phyloP scores from a whole-genome alignment of 2,329 filamentous ascomycete genomes.

The Apiospora hydei region DNA sequence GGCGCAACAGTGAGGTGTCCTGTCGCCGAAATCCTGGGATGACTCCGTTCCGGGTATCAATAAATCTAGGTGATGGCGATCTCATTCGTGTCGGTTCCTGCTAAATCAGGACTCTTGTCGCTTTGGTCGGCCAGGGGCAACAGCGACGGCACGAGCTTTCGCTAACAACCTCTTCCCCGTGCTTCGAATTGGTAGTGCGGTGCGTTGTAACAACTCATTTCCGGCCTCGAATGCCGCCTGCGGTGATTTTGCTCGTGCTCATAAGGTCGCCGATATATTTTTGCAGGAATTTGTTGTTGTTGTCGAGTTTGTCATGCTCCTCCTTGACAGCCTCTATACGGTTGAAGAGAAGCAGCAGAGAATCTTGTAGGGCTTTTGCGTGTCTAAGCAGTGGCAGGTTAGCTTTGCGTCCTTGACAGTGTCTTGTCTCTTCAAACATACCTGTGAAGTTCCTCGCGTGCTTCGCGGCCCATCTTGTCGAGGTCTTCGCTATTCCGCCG shows the following conservation, averaged over 20 bases:
- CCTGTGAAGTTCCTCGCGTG: conserved; percentile 70
- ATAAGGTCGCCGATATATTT: conserved; percentile 98
- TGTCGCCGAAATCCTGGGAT: neutral
- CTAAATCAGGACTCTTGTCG: neutral
- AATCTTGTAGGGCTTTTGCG: conserved; percentile 87
- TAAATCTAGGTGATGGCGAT: neutral
- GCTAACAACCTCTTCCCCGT: neutral
- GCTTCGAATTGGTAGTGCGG: neutral
- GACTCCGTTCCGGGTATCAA: conserved; percentile 8
- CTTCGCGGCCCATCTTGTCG: conserved; percentile 84
- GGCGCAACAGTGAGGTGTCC: conserved; percentile 10
- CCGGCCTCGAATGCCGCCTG: conserved; percentile 59
- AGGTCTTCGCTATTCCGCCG: conserved; percentile 89
- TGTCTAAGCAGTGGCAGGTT: conserved; percentile 63
- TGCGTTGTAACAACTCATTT: conserved; percentile 53
- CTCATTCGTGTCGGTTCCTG: conserved; percentile 3
- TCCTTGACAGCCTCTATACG: conserved; percentile 93
- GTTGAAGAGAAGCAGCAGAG: conserved; percentile 87
- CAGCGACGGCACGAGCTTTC: neutral
- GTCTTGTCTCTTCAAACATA: conserved; percentile 41
- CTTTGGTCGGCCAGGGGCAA: neutral
- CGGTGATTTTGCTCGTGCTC: conserved; percentile 79
- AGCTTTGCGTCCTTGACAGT: neutral
- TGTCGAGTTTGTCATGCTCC: conserved; percentile 96
- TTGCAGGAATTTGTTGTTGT: conserved; percentile 95